Conservation (phyloP, 495 filamentous ascomycete species). For the Aspergillus funiculosus region DNA sequence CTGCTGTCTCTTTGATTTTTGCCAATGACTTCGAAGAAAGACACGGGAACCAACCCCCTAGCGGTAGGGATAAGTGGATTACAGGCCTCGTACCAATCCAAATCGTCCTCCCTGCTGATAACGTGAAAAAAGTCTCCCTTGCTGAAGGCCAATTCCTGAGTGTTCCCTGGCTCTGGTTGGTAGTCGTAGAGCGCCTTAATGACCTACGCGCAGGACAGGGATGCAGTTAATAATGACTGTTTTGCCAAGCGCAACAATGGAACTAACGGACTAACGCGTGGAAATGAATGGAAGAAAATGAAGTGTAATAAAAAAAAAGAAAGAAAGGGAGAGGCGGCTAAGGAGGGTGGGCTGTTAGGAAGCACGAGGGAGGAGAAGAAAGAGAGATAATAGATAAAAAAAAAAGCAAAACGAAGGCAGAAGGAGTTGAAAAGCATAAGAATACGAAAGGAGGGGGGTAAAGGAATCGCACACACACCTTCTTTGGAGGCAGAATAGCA, state of each 20-base stretch:
- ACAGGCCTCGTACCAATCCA: constrained; percentile 97
- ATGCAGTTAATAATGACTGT: constrained; percentile 19
- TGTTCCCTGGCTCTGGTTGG: constrained; percentile 56
- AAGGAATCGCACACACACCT: constrained; percentile 52
- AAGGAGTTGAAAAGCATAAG: constrained; percentile 9
- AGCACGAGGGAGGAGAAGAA: constrained; percentile 10
- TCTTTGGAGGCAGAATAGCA: constrained; percentile 93
- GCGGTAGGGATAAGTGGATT: constrained; percentile 87
- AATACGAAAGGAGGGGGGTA: constrained; percentile 6
- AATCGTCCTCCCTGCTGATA: constrained; percentile 90
- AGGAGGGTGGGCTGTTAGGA: too few relatives aligned
- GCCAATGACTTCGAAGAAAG: constrained; percentile 85
- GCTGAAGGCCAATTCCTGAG: constrained; percentile 80
- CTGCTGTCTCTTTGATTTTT: constrained; percentile 80
- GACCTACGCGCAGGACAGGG: constrained; percentile 53
- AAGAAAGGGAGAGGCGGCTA: constrained; percentile 2
- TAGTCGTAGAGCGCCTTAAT: constrained; percentile 97
- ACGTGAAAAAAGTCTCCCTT: constrained; percentile 98
- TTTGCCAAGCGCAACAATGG: constrained; percentile 5
- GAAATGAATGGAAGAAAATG: constrained; percentile 8
- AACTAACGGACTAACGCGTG: constrained; percentile 5
- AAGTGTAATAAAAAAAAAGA: constrained; percentile 1
- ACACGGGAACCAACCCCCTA: constrained; percentile 85
- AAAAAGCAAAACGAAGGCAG: constrained; percentile 7
- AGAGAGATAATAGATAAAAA: not conserved